Evolutionary conservation across 1,139 yeast genomes (phyloP).

Genomic region (Geotrichum carabidarum): DNA sequence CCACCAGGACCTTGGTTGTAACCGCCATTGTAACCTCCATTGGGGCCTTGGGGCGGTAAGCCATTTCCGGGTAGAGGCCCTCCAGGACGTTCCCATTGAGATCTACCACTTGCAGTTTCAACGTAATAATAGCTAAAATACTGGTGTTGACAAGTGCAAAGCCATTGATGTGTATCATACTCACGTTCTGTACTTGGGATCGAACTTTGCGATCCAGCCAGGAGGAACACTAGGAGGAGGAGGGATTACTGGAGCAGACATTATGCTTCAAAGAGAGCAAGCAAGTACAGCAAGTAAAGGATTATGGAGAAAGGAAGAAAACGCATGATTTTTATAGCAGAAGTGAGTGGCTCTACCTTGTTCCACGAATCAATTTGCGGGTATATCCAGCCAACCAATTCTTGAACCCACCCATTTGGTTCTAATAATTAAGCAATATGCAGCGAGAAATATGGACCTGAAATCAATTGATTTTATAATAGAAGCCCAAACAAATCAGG

Average conservation of each 20-base stretch:
- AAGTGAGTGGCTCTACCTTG: not conserved
- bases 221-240: conserved; percentile 53
- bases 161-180: conserved; percentile 12
- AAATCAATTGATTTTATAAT: no score
- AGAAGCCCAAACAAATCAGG: no score
- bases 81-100: conserved; percentile 93
- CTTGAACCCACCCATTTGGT: no score
- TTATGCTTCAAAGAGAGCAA: not conserved
- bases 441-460: no score
- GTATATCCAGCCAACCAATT: no score
- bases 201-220: conserved; percentile 88
- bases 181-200: conserved; percentile 63
- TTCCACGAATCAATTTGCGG: no score
- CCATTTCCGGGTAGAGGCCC: conserved; percentile 31
- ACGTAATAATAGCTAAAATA: conserved; percentile 49
- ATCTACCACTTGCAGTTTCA: conserved; percentile 59
- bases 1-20: not conserved
- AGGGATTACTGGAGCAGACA: conserved; percentile 11
- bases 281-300: not conserved
- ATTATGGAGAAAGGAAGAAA: not conserved
- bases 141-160: not conserved
- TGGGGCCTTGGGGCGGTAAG: conserved; percentile 23
- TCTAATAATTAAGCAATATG: no score
- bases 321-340: not conserved
- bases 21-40: conserved; percentile 3